These are phyloP conservation scores for Coniochaeta sp. DNA, from an alignment of 2,329 filamentous ascomycete genomes.

Conservation along the genomic window DNA sequence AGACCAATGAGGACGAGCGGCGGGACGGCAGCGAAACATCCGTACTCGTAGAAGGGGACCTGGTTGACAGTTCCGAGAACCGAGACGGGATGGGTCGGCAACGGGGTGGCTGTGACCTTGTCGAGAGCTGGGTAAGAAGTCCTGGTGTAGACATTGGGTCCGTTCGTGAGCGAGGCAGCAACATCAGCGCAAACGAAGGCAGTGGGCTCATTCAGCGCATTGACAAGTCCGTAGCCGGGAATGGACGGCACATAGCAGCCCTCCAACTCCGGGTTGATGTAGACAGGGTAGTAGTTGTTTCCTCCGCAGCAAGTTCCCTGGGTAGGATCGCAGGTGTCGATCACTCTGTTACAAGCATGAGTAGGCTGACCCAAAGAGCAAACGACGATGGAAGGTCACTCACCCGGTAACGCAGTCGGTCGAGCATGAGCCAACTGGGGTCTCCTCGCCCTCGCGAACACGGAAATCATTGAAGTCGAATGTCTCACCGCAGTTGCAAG, in stretches of 20 bases:
- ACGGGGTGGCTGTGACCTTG: neutral
- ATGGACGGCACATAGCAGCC: constrained; percentile 31
- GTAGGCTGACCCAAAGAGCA: neutral
- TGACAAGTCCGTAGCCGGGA: constrained; percentile 13
- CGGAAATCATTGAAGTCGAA: neutral
- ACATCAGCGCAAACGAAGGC: constrained; percentile 14
- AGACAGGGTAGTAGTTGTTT: constrained; percentile 32
- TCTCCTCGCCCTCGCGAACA: neutral
- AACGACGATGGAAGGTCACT: neutral
- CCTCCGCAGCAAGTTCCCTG: constrained; percentile 16
- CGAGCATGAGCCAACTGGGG: neutral
- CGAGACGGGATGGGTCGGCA: neutral
- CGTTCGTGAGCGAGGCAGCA: neutral
- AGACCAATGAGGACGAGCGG: neutral
- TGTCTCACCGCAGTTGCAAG: neutral
- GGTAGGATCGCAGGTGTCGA: constrained; percentile 13
- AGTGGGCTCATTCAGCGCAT: constrained; percentile 2
- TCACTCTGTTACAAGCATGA: constrained; percentile 1
- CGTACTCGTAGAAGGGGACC: neutral
- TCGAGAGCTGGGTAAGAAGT: neutral
- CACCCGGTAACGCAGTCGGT: neutral
- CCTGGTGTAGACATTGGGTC: neutral
- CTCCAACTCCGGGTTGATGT: constrained; percentile 41
- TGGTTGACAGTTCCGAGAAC: neutral
- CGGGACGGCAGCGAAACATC: neutral